Conservation (phyloP, 169 alveolate species). For the Plasmodium adleri region DNA sequence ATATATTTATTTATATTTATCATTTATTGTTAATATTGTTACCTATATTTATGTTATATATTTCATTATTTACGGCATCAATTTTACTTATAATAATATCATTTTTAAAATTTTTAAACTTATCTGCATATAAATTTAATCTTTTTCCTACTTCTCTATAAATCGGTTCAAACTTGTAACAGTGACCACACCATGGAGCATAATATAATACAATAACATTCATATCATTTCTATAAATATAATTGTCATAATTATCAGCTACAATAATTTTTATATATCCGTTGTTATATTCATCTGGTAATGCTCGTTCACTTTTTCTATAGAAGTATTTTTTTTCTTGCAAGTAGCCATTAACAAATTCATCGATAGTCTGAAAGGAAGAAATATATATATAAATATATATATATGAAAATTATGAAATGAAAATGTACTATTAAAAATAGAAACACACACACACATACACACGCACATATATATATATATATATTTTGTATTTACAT, state of each 20-base stretch:
- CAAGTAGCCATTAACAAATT: conserved; percentile 28
- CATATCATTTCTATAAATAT: conserved; percentile 82
- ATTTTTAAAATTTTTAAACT: conserved; percentile 38
- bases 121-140: conserved; percentile 30
- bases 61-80: conserved; percentile 71
- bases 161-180: conserved; percentile 94
- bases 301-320: conserved; percentile 57
- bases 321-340: conserved; percentile 52
- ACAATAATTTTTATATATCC: conserved; percentile 77
- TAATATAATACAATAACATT: conserved; percentile 91
- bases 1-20: not conserved
- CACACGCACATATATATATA: not conserved
- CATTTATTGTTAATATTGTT: not conserved
- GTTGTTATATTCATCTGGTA: conserved; percentile 68
- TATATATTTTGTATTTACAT: not conserved
- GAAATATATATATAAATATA: not conserved
- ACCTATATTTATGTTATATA: conserved; percentile 59
- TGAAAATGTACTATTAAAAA: too few relatives aligned
- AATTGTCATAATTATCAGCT: conserved; percentile 88
- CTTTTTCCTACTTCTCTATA: conserved; percentile 84
- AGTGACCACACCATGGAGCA: conserved; percentile 97
- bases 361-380: conserved; percentile 38
- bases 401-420: too few relatives aligned
- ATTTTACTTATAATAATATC: conserved; percentile 67
- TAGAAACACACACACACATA: not conserved